Percentiles rank a stretch among this genome's conserved stretches.
Evolutionary conservation across 495 filamentous ascomycete species (phyloP).

Genomic region (Daldinia vernicosa): DNA sequence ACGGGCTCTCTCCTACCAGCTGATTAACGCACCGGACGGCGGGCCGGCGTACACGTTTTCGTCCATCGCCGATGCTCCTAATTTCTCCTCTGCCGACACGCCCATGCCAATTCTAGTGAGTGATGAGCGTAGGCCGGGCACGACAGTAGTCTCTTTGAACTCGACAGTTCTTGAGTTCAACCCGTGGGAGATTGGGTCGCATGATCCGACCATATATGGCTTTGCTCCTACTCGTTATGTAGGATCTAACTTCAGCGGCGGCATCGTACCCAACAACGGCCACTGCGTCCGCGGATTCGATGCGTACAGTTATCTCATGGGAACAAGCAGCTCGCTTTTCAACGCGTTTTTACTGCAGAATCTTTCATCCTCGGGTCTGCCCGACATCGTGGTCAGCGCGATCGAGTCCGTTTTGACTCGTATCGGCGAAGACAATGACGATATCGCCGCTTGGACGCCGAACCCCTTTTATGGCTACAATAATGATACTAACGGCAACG

Average conservation of each 20-base stretch:
- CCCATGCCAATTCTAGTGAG: slow-evolving; percentile 87
- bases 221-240: slow-evolving; percentile 80
- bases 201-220: slow-evolving; percentile 80
- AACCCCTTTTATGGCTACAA: slow-evolving; percentile 87
- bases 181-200: slow-evolving; percentile 86
- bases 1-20: slow-evolving; percentile 81
- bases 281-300: slow-evolving; percentile 83
- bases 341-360: slow-evolving; percentile 75
- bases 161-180: slow-evolving; percentile 88
- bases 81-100: slow-evolving; percentile 73
- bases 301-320: slow-evolving; percentile 86
- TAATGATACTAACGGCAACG: slow-evolving; percentile 67
- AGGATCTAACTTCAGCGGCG: slow-evolving; percentile 80
- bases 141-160: slow-evolving; percentile 72
- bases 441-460: slow-evolving; percentile 82
- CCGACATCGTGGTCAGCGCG: slow-evolving; percentile 60
- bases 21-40: slow-evolving; percentile 80
- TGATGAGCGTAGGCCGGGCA: slow-evolving; percentile 74
- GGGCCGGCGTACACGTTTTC: slow-evolving; percentile 87
- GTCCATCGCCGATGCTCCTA: slow-evolving; percentile 74
- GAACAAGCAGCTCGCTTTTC: slow-evolving; percentile 91
- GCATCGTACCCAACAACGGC: slow-evolving; percentile 65
- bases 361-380: slow-evolving; percentile 59
- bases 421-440: slow-evolving; percentile 67
- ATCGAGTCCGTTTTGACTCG: slow-evolving; percentile 62